Conservation (phyloP, 768 basidiomycete species). For the Collybia mongolica region DNA sequence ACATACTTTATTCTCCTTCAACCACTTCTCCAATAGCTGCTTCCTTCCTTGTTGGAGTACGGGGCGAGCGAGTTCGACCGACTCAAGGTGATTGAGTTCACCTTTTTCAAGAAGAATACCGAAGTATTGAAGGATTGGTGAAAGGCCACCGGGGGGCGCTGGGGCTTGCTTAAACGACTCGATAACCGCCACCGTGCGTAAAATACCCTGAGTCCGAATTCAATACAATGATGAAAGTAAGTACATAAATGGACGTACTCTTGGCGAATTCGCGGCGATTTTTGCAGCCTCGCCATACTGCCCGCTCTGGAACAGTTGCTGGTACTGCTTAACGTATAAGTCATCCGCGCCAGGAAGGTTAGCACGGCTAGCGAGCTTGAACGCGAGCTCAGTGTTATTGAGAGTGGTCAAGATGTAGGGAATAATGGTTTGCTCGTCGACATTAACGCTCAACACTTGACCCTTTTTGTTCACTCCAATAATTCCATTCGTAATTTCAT, state of each 20-base stretch:
- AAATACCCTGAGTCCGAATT: slow-evolving; percentile 64
- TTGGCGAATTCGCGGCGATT: slow-evolving; percentile 94
- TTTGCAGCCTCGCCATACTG: slow-evolving; percentile 95
- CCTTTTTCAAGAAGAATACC: slow-evolving; percentile 99
- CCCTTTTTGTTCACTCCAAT: slow-evolving; percentile 99
- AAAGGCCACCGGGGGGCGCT: slow-evolving; percentile 84
- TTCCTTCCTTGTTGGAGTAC: slow-evolving; percentile 96
- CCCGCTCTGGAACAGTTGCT: slow-evolving; percentile 83
- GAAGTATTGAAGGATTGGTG: slow-evolving; percentile 97
- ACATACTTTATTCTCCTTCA: slow-evolving; percentile 96
- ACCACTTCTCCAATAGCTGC: slow-evolving; percentile 96
- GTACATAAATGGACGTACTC: slow-evolving; percentile 47
- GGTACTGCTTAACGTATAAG: slow-evolving; percentile 92
- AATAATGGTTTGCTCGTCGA: slow-evolving; percentile 94
- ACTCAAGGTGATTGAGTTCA: slow-evolving; percentile 95
- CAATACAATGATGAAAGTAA: neutral
- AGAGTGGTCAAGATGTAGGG: slow-evolving; percentile 92
- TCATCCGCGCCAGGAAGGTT: slow-evolving; percentile 98
- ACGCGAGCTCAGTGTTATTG: slow-evolving; percentile 97
- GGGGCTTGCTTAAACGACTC: slow-evolving; percentile 97
- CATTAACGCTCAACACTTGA: slow-evolving; percentile 93
- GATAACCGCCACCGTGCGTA: slow-evolving; percentile 92
- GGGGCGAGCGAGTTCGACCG: slow-evolving; percentile 92
- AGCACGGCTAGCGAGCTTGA: slow-evolving; percentile 95
- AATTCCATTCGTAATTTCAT: slow-evolving; percentile 92